Percentiles rank a stretch among this genome's conserved stretches.
Conservation (phyloP, 2,329 filamentous ascomycete species). For the Plenodomus tracheiphilus region DNA sequence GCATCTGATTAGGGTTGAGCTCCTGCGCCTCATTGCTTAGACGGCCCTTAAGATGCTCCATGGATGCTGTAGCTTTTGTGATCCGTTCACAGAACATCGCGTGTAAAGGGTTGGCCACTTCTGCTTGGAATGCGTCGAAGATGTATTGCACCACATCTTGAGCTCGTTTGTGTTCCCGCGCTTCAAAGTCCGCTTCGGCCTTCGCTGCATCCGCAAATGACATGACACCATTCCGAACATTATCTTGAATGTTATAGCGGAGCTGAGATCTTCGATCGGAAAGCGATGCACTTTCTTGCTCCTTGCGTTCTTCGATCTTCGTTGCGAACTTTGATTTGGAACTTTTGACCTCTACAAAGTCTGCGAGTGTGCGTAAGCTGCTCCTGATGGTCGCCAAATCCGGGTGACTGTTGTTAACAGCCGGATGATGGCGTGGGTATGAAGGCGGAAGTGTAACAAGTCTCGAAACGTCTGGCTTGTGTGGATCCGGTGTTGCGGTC, state of each 20-base stretch:
- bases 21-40: constrained; percentile 73
- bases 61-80: constrained; percentile 71
- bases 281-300: constrained; percentile 56
- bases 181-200: constrained; percentile 74
- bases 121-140: constrained; percentile 82
- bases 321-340: constrained; percentile 62
- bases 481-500: constrained; percentile 53
- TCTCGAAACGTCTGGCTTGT: constrained; percentile 81
- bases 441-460: constrained; percentile 91
- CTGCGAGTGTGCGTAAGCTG: constrained; percentile 72
- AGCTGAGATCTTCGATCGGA: constrained; percentile 68
- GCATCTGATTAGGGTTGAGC: constrained; percentile 76
- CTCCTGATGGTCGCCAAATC: constrained; percentile 78
- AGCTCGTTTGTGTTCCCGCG: constrained; percentile 69
- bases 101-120: constrained; percentile 82
- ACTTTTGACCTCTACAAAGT: constrained; percentile 70
- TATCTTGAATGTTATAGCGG: constrained; percentile 73
- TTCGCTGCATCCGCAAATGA: constrained; percentile 80
- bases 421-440: constrained; percentile 91
- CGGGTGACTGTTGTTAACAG: constrained; percentile 94
- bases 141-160: constrained; percentile 76
- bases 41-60: constrained; percentile 72
- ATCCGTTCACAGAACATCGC: constrained; percentile 78
- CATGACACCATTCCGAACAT: constrained; percentile 77
- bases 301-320: constrained; percentile 59